Conservation (phyloP, 306 rosid genomes). For the Alnus rubra region DNA sequence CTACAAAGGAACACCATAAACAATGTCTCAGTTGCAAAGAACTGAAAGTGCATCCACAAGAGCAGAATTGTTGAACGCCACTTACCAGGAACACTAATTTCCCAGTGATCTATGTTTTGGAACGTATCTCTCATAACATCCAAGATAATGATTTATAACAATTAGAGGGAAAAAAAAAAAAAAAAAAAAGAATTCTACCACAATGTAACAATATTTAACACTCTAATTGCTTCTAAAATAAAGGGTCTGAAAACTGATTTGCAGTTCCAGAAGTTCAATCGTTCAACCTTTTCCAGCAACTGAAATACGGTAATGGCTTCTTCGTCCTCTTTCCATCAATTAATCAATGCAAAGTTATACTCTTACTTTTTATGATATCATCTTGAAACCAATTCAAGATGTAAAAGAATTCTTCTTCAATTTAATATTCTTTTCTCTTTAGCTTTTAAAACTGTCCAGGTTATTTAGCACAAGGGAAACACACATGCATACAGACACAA, state of each 20-base stretch:
- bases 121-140: not conserved
- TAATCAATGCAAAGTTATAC: not conserved
- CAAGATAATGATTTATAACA: not conserved
- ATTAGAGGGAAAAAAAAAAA: no score
- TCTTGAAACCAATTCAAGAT: not conserved
- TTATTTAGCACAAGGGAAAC: slow-evolving; percentile 1
- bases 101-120: not conserved
- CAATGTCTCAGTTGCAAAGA: slow-evolving; percentile 6
- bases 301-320: not conserved
- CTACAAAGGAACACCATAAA: slow-evolving; percentile 46
- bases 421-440: not conserved
- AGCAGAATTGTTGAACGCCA: not conserved
- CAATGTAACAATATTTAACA: not conserved
- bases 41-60: not conserved
- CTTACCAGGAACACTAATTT: not conserved
- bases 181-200: not conserved
- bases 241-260: not conserved
- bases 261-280: not conserved
- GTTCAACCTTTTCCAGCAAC: not conserved
- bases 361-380: not conserved
- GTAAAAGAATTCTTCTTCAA: not conserved
- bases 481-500: not conserved
- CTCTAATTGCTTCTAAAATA: not conserved
- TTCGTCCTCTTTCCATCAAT: not conserved
- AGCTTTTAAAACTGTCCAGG: not conserved